A percentile compares a stretch with the other conserved stretches of the same genome.
Evolutionary conservation across 768 basidiomycete genomes (phyloP).

Genomic region (Psilocybe tampanensis): DNA sequence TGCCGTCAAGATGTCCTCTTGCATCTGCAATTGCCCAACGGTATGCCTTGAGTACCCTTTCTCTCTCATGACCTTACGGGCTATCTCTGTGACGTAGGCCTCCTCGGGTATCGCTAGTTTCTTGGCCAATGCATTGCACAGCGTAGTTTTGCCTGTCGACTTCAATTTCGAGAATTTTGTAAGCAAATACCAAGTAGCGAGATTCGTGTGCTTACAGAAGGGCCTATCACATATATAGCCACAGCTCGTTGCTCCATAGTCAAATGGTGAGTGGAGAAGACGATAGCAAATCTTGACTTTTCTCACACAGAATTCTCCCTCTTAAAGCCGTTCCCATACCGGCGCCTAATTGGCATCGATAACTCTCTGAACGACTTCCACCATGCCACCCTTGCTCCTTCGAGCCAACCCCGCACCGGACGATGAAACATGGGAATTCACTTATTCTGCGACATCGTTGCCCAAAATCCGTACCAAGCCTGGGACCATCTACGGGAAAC

Average conservation of each 20-base stretch:
- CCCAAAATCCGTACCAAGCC: conserved; percentile 27
- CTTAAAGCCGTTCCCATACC: conserved; percentile 12
- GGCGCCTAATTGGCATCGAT: conserved; percentile 18
- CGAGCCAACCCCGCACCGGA: conserved; percentile 43
- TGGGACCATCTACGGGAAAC: conserved; percentile 40
- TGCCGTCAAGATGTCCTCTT: conserved; percentile 59
- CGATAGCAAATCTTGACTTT: neutral
- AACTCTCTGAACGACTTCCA: conserved; percentile 9
- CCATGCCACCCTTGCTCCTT: conserved; percentile 40
- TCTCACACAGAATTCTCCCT: conserved; percentile 5
- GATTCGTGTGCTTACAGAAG: conserved; percentile 41
- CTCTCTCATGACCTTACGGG: conserved; percentile 54
- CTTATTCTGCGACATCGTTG: conserved; percentile 32
- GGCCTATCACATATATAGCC: conserved; percentile 51
- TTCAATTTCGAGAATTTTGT: conserved; percentile 16
- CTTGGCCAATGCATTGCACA: conserved; percentile 53
- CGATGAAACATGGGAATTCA: conserved; percentile 58
- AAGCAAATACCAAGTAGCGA: neutral
- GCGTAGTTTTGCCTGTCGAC: conserved; percentile 73
- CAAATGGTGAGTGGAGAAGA: neutral
- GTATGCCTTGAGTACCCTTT: conserved; percentile 57
- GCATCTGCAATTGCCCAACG: conserved; percentile 58
- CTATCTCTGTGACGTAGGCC: conserved; percentile 61
- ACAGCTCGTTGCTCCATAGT: conserved; percentile 1
- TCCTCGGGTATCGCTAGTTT: conserved; percentile 37